Percentiles rank a stretch among this genome's conserved stretches.
These are phyloP conservation scores for Phytophthora palmivora DNA, from an alignment of 352 stramenopile species.

Conservation along the genomic window DNA sequence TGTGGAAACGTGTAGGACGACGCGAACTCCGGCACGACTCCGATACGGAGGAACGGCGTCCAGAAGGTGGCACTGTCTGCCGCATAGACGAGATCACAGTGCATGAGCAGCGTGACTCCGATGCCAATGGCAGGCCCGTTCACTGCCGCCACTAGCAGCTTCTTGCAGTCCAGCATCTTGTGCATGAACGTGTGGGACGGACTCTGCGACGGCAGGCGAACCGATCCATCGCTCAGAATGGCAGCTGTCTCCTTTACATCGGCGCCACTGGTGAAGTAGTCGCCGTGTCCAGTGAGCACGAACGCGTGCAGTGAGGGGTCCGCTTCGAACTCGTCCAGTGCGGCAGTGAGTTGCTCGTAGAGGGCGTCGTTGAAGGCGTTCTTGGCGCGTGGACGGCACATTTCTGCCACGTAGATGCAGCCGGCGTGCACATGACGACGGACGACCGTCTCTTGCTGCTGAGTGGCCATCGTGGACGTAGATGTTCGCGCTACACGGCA, in stretches of 20 bases:
- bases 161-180: conserved; percentile 75
- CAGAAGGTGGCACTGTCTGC: conserved; percentile 71
- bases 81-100: conserved; percentile 78
- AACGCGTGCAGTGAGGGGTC: conserved; percentile 80
- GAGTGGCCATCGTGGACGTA: background rate
- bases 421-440: conserved; percentile 53
- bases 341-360: conserved; percentile 85
- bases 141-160: conserved; percentile 80
- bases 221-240: conserved; percentile 33
- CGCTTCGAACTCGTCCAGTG: conserved; percentile 69
- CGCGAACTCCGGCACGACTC: conserved; percentile 87
- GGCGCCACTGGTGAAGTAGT: conserved; percentile 93
- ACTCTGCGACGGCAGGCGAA: conserved; percentile 54
- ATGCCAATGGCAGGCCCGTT: conserved; percentile 86
- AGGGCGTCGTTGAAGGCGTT: conserved; percentile 92
- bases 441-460: conserved; percentile 38
- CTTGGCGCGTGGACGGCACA: conserved; percentile 81
- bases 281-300: conserved; percentile 89
- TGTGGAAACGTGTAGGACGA: conserved; percentile 81
- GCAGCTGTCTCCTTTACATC: conserved; percentile 66
- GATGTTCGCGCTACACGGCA: too few relatives aligned
- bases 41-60: conserved; percentile 87
- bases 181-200: conserved; percentile 73
- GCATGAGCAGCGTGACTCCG: conserved; percentile 74
- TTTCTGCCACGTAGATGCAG: conserved; percentile 75